Evolutionary conservation across 306 rosid species (phyloP).

Genomic region (Quercus aquifolioides): DNA sequence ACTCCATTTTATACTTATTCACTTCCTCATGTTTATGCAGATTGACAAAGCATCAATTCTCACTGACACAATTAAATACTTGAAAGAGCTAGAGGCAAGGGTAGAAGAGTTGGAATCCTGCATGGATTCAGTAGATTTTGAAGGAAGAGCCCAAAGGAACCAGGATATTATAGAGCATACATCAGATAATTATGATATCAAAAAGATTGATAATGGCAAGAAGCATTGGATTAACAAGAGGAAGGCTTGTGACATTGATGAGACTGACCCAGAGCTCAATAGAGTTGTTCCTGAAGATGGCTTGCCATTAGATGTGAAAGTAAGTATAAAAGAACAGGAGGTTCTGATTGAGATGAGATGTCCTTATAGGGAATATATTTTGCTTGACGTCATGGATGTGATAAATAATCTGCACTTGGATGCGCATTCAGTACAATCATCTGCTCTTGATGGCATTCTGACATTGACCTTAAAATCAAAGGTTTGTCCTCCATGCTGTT

Average conservation of each 20-base stretch:
- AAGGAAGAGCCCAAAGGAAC: conserved; percentile 45
- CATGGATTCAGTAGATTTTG: conserved; percentile 44
- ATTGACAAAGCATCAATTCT: conserved; percentile 59
- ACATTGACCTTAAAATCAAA: conserved; percentile 64
- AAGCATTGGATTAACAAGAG: conserved; percentile 57
- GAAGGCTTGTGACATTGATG: conserved; percentile 57
- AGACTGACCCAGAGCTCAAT: conserved; percentile 30
- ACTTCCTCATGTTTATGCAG: conserved; percentile 30
- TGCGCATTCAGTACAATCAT: conserved; percentile 67
- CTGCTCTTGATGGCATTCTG: conserved; percentile 62
- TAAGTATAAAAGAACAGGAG: conserved; percentile 54
- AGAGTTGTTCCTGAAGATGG: conserved; percentile 26
- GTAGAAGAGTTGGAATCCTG: conserved; percentile 74
- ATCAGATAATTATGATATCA: conserved; percentile 48
- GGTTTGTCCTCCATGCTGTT: conserved; percentile 40
- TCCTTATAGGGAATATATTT: conserved; percentile 67
- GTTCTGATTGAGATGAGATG: conserved; percentile 73
- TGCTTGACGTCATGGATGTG: conserved; percentile 73
- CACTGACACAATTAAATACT: conserved; percentile 54
- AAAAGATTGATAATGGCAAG: conserved; percentile 32
- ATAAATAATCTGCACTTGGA: conserved; percentile 62
- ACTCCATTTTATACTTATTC: neutral
- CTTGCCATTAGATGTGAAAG: conserved; percentile 47
- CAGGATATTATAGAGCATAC: conserved; percentile 54
- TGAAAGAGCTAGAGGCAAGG: conserved; percentile 72